Base-by-base conservation (phyloP, 352 stramenopile species). In the Aphanomyces cochlioides region DNA sequence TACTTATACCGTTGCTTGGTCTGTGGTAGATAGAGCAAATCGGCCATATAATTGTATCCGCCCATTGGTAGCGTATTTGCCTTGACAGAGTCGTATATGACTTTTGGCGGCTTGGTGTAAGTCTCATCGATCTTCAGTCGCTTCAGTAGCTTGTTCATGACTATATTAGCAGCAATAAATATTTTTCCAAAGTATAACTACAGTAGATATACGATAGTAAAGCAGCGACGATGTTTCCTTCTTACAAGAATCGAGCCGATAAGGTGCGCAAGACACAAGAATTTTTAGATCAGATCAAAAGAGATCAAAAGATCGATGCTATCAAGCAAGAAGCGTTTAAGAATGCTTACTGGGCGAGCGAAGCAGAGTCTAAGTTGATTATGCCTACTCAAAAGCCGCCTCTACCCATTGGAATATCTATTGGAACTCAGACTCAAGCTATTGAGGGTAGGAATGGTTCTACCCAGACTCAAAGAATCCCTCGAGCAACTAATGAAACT, bases 141-240 rank as follows among this genome's bases (percentile, higher is more conserved):
- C 12, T 57, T 36, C 12, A 15, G 7, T 36, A 57, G 36, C 7
- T 7, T 7, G 36, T 36, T 34, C 48, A 57, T 57, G n/a, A 7
- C 19, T 36, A 57, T 36, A 15, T 36, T 15, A n/a, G n/a, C n/a
- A n/a, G n/a, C n/a, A n/a, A n/a, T n/a, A n/a, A n/a, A n/a, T n/a
- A n/a, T n/a, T n/a, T n/a, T n/a, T n/a, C n/a, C n/a, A n/a, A n/a
- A n/a, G n/a, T n/a, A n/a, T n/a, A n/a, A n/a, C n/a, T n/a, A n/a
- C n/a, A n/a, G n/a, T n/a, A n/a, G n/a, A n/a, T n/a, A n/a, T n/a
- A n/a, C n/a, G n/a, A n/a, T n/a, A n/a, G n/a, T n/a, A n/a, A n/a
- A n/a, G n/a, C n/a, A n/a, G n/a, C n/a, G n/a, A n/a, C n/a, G n/a
- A 58, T 58, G 50, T 58, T 58, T 58, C 50, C 50, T 10, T 58